Percentiles rank a stretch among this genome's conserved stretches.
These are phyloP conservation scores for Kwoniella mangroviensis DNA, from an alignment of 768 basidiomycete species.

Conservation along the genomic window DNA sequence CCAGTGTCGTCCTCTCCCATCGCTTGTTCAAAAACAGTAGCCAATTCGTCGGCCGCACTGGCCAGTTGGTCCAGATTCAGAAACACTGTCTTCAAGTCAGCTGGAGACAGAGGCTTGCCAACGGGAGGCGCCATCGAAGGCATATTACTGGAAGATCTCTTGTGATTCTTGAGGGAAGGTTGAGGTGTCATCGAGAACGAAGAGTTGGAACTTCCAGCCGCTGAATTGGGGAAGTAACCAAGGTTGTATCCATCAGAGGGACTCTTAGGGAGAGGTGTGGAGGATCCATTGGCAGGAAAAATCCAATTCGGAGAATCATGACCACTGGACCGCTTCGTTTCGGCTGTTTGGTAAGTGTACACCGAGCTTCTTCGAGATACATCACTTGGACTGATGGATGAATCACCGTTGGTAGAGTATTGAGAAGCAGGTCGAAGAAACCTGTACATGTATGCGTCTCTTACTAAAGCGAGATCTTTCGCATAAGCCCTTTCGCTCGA, in stretches of 20 bases:
- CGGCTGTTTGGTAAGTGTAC: conserved; percentile 47
- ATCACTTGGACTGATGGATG: conserved; percentile 35
- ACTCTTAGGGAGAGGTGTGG: conserved; percentile 28
- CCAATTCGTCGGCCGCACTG: conserved; percentile 52
- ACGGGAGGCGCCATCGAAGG: conserved; percentile 23
- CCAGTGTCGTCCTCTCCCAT: conserved; percentile 43
- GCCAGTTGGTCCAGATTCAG: conserved; percentile 57
- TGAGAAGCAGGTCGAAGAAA: conserved; percentile 43
- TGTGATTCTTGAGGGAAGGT: conserved; percentile 23
- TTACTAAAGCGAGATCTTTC: conserved; percentile 53
- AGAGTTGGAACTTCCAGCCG: conserved; percentile 12
- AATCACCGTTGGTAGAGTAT: conserved; percentile 28
- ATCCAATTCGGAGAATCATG: conserved; percentile 18
- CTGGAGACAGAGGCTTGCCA: conserved; percentile 45
- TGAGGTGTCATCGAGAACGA: conserved; percentile 25
- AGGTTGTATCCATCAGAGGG: conserved; percentile 18
- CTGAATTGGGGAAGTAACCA: conserved; percentile 6
- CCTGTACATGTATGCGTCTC: conserved; percentile 54
- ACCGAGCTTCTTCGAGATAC: conserved; percentile 37
- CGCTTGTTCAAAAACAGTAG: conserved; percentile 50
- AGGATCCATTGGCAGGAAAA: neutral
- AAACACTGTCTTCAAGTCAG: conserved; percentile 55
- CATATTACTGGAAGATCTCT: conserved; percentile 3
- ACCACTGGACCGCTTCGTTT: conserved; percentile 36
- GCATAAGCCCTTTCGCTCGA: conserved; percentile 57